Percentiles rank a stretch among this genome's conserved stretches.
phyloP scores from a whole-genome alignment of 2,329 filamentous ascomycete genomes.

The Endoconidiophora polonica region DNA sequence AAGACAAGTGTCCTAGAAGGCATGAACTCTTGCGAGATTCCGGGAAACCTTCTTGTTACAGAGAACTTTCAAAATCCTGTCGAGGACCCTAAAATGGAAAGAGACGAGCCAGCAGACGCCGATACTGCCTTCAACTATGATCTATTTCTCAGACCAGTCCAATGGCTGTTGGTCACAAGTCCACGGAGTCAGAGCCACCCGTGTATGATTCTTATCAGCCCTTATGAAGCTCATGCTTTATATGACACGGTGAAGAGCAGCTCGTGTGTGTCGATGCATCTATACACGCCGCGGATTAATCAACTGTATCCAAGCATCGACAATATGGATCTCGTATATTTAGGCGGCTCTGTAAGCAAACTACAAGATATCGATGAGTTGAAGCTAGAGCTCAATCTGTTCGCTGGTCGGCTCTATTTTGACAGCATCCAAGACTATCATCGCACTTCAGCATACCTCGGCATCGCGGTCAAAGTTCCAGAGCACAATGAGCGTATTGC shows the following conservation, averaged over 20 bases:
- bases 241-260: constrained; percentile 23
- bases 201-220: constrained; percentile 39
- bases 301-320: constrained; percentile 26
- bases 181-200: background rate
- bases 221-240: constrained; percentile 40
- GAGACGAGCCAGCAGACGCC: background rate
- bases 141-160: constrained; percentile 33
- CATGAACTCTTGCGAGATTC: constrained; percentile 22
- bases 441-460: constrained; percentile 32
- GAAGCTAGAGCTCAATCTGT: constrained; percentile 40
- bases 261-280: constrained; percentile 25
- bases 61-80: constrained; percentile 34
- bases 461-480: constrained; percentile 23
- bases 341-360: constrained; percentile 11
- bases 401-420: constrained; percentile 52
- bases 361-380: constrained; percentile 16
- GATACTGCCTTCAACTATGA: constrained; percentile 19
- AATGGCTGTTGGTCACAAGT: constrained; percentile 29
- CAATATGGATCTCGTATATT: constrained; percentile 6
- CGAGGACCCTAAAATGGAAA: background rate
- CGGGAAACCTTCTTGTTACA: constrained; percentile 28
- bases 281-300: constrained; percentile 33
- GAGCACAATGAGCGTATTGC: constrained; percentile 15
- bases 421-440: constrained; percentile 35
- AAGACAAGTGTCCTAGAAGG: constrained; percentile 24